Base-by-base conservation (phyloP, 1,139 yeast genomes). In the Zygoascus sp. region DNA sequence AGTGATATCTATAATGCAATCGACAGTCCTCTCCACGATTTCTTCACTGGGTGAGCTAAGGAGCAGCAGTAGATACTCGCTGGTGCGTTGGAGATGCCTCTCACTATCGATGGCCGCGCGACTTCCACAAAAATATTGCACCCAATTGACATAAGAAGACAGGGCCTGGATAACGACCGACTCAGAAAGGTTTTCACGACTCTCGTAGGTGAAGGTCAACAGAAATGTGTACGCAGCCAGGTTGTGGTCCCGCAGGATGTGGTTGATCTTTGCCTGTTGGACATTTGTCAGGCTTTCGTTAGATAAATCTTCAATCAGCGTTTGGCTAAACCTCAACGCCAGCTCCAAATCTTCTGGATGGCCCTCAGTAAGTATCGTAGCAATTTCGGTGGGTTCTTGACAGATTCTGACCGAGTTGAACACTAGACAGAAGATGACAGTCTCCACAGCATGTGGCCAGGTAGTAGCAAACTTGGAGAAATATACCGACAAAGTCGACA, bases 11-110 rank as follows among this genome's bases (percentile, higher is more conserved):
- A 47, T 39, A n/a, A 50, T 39, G 10, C 49, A 38, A 10, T 45
- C 49, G 63, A 53, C 40, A 50, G 61, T 27, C 49, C 50, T 39
- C 51, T 56, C 55, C 60, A 50, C 35, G 27, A 38, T 51, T 44
- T 53, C 74, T 69, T 40, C 76, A 54, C 44, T 67, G 60, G n/a
- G 58, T 55, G 5, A 76, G 69, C 45, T 60, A 63, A 32, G 63
- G 54, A 55, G 73, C 73, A 5, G 75, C 67, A 46, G 61, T 54
- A 9, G 70, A 59, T 13, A 68, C 62, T 49, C 69, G 66, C 13
- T 62, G 52, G 13, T 70, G 56, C 50, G 51, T 39, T 48, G 53
- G 32, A 54, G 30, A 6, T 73, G 74, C 65, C 16, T 73, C 59
- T 32, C 72, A 49, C 47, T 70, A 62, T 23, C 65, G 64, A 32